phyloP scores from a whole-genome alignment of 2,329 filamentous ascomycete species.

The Dothidotthia symphoricarpi region DNA sequence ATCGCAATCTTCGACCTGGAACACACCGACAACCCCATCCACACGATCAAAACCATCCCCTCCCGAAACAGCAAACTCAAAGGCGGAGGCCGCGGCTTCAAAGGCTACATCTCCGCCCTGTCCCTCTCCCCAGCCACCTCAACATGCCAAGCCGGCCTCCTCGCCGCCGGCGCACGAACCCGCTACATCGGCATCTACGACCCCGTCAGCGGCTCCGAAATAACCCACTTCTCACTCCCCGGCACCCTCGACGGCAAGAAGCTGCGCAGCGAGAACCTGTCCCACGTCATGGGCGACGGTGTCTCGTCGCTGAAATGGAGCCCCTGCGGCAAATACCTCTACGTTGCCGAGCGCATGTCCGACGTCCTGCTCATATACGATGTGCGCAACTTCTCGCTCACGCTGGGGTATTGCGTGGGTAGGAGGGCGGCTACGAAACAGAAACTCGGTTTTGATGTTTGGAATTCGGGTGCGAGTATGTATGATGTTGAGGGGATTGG shows the following conservation, averaged over 20 bases:
- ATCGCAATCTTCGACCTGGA: conserved; percentile 58
- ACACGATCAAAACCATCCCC: conserved; percentile 47
- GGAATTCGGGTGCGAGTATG: conserved; percentile 26
- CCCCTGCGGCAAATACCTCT: conserved; percentile 57
- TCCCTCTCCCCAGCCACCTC: conserved; percentile 33
- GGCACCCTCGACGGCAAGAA: conserved; percentile 13
- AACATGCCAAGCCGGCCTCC: conserved; percentile 45
- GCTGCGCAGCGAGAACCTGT: conserved; percentile 3
- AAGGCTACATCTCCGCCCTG: conserved; percentile 56
- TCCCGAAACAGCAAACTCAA: conserved; percentile 44
- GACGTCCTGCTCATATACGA: conserved; percentile 59
- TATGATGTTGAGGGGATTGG: conserved; percentile 18
- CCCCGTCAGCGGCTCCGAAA: conserved; percentile 49
- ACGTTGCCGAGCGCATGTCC: conserved; percentile 57
- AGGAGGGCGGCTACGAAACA: conserved; percentile 52
- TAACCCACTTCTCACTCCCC: conserved; percentile 53
- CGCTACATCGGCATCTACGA: conserved; percentile 59
- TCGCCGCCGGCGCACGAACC: conserved; percentile 58
- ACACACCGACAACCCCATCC: conserved; percentile 48
- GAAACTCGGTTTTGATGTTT: conserved; percentile 56
- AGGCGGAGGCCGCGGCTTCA: conserved; percentile 52
- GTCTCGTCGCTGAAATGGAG: conserved; percentile 59
- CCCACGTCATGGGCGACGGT: conserved; percentile 46
- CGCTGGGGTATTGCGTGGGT: conserved; percentile 51
- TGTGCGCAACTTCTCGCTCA: conserved; percentile 53